Evolutionary conservation across 2,329 filamentous ascomycete genomes (phyloP).

Genomic region (Diplodia seriata): DNA sequence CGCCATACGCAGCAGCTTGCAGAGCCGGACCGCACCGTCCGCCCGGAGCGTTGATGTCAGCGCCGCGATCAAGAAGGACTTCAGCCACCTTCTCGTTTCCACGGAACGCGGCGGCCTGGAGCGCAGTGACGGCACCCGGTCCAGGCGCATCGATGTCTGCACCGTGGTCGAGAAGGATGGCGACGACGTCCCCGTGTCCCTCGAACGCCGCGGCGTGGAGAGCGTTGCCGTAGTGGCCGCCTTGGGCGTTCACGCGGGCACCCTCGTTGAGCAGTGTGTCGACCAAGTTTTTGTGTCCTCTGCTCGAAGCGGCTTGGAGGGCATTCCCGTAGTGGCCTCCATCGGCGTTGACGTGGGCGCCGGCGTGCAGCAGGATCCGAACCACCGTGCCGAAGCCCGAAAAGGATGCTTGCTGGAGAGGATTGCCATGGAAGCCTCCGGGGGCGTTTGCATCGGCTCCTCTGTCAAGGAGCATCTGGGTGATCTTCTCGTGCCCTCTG

Average conservation of each 20-base stretch:
- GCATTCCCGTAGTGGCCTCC: neutral
- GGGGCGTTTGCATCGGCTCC: neutral
- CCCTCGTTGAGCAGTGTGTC: neutral
- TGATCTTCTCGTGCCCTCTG: neutral
- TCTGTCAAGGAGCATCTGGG: neutral
- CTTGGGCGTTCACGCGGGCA: neutral
- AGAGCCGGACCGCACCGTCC: neutral
- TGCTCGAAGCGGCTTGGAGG: neutral
- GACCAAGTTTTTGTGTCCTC: neutral
- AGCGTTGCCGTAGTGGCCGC: neutral
- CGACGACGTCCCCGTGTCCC: neutral
- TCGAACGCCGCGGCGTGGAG: neutral
- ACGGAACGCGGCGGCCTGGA: neutral
- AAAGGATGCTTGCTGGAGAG: neutral
- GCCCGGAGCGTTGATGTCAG: neutral
- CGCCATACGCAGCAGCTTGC: neutral
- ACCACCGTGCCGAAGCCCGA: neutral
- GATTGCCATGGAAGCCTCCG: no score
- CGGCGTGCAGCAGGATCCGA: neutral
- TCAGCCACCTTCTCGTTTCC: neutral
- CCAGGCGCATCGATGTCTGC: neutral
- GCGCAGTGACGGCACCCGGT: neutral
- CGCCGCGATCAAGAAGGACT: neutral
- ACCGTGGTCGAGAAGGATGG: neutral
- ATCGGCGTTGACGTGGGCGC: neutral